Evolutionary conservation across 108 stramenopile species (phyloP).

Genomic region (Nitzschia palea): DNA sequence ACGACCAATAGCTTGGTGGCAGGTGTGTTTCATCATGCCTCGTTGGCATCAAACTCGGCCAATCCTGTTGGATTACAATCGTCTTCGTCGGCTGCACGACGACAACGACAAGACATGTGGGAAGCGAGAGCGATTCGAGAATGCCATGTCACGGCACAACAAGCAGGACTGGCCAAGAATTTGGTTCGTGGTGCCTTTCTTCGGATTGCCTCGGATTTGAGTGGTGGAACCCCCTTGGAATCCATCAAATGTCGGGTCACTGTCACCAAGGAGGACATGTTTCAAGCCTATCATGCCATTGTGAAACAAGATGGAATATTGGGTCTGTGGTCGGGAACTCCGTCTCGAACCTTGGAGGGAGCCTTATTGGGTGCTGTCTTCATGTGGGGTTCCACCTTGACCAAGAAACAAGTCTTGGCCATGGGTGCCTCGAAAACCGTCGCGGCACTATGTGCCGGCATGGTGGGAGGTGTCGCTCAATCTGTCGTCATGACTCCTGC

Average conservation of each 20-base stretch:
- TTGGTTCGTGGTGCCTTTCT: slow-evolving; percentile 45
- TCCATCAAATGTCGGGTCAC: slow-evolving; percentile 53
- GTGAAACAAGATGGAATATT: slow-evolving; percentile 36
- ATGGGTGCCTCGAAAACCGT: slow-evolving; percentile 33
- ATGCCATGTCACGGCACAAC: background rate
- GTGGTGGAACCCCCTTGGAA: slow-evolving; percentile 57
- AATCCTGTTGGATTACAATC: too few relatives aligned
- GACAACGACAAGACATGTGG: too few relatives aligned
- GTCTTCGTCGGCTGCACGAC: too few relatives aligned
- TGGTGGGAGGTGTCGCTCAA: slow-evolving; percentile 56
- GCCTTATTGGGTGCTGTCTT: slow-evolving; percentile 49
- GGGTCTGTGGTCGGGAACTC: slow-evolving; percentile 50
- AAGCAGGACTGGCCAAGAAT: slow-evolving; percentile 5
- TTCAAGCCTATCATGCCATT: slow-evolving; percentile 32
- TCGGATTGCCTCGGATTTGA: slow-evolving; percentile 56
- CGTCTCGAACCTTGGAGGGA: slow-evolving; percentile 49
- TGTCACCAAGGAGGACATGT: slow-evolving; percentile 31
- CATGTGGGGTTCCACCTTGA: slow-evolving; percentile 25
- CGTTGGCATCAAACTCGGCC: too few relatives aligned
- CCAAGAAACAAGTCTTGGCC: slow-evolving; percentile 36
- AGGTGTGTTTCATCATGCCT: slow-evolving; percentile 2
- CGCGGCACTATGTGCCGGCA: slow-evolving; percentile 40
- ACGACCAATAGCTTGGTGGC: background rate
- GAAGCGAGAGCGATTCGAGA: background rate
- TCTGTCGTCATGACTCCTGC: slow-evolving; percentile 60